phyloP scores from a whole-genome alignment of 2,329 filamentous ascomycete species.

The Penicillium sp. region DNA sequence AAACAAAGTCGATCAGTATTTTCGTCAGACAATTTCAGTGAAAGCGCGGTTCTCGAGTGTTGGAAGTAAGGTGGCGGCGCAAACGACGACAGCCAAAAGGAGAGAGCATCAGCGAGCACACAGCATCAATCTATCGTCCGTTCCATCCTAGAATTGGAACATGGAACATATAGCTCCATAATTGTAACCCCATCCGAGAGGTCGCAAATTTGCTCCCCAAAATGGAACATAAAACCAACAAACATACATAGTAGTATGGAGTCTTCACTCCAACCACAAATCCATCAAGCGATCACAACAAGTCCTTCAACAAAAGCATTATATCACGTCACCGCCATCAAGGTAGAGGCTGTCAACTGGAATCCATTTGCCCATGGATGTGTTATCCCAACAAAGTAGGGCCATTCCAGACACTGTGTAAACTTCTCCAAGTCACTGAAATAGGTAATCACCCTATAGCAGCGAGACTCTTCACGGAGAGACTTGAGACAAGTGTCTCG shows the following conservation, averaged over 20 bases:
- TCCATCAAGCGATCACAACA: slow-evolving; percentile 12
- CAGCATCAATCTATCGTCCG: slow-evolving; percentile 46
- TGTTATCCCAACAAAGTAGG: not conserved
- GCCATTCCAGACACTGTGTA: not conserved
- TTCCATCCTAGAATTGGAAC: not conserved
- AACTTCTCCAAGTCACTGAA: slow-evolving; percentile 10
- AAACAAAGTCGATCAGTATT: slow-evolving; percentile 49
- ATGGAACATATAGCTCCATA: not conserved
- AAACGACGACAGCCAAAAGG: slow-evolving; percentile 28
- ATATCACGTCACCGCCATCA: slow-evolving; percentile 1
- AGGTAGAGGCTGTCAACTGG: not conserved
- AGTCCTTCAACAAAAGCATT: slow-evolving; percentile 14
- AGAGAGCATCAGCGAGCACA: slow-evolving; percentile 60
- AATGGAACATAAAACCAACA: slow-evolving; percentile 6
- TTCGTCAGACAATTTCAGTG: slow-evolving; percentile 28
- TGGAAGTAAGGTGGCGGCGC: slow-evolving; percentile 29
- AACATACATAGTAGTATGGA: not conserved
- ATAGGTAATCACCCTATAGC: slow-evolving; percentile 22
- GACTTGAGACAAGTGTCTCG: not conserved
- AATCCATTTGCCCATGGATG: not conserved
- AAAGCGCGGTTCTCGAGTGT: slow-evolving; percentile 24
- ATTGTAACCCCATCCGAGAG: not conserved
- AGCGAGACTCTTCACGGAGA: slow-evolving; percentile 9
- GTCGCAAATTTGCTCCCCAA: not conserved
- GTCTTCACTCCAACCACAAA: slow-evolving; percentile 5